Evolutionary conservation across 106 monocot genomes (phyloP), one percentile per base, ranked within the genome.

Genomic region (Dendrobium nobile): DNA sequence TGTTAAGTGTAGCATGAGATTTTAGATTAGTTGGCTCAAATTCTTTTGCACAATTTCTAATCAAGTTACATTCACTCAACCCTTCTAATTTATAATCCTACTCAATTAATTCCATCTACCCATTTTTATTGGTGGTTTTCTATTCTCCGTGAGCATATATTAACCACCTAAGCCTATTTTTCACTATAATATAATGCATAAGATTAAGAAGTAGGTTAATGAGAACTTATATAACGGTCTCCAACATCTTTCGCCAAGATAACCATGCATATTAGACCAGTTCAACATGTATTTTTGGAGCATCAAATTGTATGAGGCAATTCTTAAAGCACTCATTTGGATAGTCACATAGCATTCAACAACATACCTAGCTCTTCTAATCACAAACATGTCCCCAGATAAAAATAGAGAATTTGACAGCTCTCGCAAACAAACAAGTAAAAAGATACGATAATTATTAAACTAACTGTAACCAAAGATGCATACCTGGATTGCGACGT

Each of bases 401-500:
- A 20, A 20, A 58, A 2, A 58, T 18, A 58, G 58, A 67, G 26
- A 67, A 67, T 28, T 27, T 67, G 67, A 67, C 22, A 67, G 27
- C 67, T 7, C 67, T 67, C 5, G 8, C 19, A 7, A 67, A 67
- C 16, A 67, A 67, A 31, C 26, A 67, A 8, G 67, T 26, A 19
- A 24, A 67, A 19, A 56, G 56, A 56, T 4, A 56, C 15, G n/a
- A 61, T 7, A 61, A 4, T 37, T 33, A 15, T 70, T 70, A 2
- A 33, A 31, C 33, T 37, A 70, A 2, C 37, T 33, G 37, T 70
- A 65, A 40, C 24, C 51, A 74, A 55, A 79, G 43, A 79, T n/a
- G 54, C 65, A 82, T 83, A 94, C 98, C 92, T 88, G 95, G 92
- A 88, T 95, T 93, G 44, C 88, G 88, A 19, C 89, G 86, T 42